These are phyloP conservation scores for Solanum chiquidenum DNA, from an alignment of 257 asterid genomes.

Conservation along the genomic window DNA sequence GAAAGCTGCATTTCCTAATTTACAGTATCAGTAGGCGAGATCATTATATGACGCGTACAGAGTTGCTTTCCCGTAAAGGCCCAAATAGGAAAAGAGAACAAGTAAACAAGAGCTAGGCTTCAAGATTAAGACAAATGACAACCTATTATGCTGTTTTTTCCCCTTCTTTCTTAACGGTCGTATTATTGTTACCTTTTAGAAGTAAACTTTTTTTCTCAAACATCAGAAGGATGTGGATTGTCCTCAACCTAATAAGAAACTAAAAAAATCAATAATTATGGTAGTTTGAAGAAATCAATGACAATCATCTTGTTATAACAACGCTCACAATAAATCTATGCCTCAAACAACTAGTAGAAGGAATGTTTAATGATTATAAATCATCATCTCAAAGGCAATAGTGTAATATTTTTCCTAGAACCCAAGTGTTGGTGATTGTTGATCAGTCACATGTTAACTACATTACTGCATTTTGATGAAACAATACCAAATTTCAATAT, in stretches of 20 bases:
- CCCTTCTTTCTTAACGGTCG: too few relatives aligned
- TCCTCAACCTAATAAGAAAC: not conserved
- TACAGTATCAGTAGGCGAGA: too few relatives aligned
- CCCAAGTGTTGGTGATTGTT: not conserved
- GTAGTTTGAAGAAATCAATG: not conserved
- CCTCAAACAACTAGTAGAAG: not conserved
- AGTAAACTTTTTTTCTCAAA: not conserved
- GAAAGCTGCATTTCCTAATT: too few relatives aligned
- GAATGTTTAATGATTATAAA: not conserved
- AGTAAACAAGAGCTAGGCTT: too few relatives aligned
- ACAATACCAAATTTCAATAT: not conserved
- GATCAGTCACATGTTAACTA: not conserved
- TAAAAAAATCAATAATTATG: not conserved
- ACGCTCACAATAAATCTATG: not conserved
- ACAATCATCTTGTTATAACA: not conserved
- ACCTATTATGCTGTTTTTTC: too few relatives aligned
- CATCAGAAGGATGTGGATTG: not conserved
- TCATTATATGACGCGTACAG: too few relatives aligned
- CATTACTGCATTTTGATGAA: not conserved
- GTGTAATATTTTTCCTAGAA: not conserved
- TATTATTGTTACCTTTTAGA: too few relatives aligned
- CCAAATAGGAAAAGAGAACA: too few relatives aligned
- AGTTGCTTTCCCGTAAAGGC: too few relatives aligned
- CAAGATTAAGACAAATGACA: too few relatives aligned
- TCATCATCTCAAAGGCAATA: not conserved